phyloP scores from a whole-genome alignment of 1,139 yeast species.

The Scheffersomyces quercinus region DNA sequence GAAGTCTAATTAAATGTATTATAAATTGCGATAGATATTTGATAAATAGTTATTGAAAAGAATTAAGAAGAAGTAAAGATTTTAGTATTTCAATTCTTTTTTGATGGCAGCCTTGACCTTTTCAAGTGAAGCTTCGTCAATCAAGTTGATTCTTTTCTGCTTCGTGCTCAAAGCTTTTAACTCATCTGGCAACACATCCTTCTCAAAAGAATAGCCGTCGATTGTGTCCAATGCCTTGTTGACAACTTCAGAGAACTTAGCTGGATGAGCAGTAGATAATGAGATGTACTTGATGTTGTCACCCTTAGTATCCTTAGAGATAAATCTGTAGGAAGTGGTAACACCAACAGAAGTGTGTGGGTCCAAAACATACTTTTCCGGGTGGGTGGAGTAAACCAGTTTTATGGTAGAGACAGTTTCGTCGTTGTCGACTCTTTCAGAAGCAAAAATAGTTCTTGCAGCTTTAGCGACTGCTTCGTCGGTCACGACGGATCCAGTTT shows the following conservation, averaged over 20 bases:
- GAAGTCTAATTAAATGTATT: background rate
- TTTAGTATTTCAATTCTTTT: constrained; percentile 48
- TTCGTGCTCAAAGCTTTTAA: constrained; percentile 68
- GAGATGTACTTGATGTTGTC: constrained; percentile 61
- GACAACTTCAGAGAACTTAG: constrained; percentile 95
- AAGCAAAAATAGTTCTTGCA: constrained; percentile 70
- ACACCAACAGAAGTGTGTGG: constrained; percentile 98
- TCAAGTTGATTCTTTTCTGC: constrained; percentile 74
- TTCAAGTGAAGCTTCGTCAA: constrained; percentile 73
- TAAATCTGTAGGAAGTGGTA: constrained; percentile 66
- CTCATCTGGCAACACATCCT: constrained; percentile 86
- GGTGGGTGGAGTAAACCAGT: constrained; percentile 54
- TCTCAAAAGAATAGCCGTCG: constrained; percentile 79
- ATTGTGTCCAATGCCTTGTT: constrained; percentile 68
- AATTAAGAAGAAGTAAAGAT: constrained; percentile 1
- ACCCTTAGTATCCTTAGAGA: constrained; percentile 48
- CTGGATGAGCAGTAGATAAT: constrained; percentile 97
- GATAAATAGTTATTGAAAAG: background rate
- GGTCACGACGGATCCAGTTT: constrained; percentile 74
- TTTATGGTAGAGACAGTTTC: constrained; percentile 80
- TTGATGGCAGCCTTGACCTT: constrained; percentile 73
- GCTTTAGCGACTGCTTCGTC: constrained; percentile 62
- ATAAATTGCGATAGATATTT: background rate
- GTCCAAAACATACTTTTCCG: constrained; percentile 80
- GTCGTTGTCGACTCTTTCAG: constrained; percentile 77